phyloP scores from a whole-genome alignment of 352 stramenopile genomes.

The Peronosclerospora sorghi region DNA sequence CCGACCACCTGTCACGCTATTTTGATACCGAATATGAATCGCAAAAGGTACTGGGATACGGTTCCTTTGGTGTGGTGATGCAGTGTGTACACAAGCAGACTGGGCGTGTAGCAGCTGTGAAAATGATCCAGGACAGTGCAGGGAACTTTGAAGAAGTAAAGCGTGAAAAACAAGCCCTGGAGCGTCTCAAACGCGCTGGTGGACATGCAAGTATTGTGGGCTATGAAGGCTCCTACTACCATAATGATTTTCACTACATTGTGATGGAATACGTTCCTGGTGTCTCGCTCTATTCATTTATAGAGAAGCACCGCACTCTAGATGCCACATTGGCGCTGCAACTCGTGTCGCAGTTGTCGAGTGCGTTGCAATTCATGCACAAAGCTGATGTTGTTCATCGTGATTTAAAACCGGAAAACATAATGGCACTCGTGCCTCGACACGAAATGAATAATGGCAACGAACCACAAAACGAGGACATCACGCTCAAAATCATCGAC shows the following conservation, averaged over 20 bases:
- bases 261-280: slow-evolving; percentile 66
- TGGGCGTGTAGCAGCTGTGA: slow-evolving; percentile 52
- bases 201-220: slow-evolving; percentile 55
- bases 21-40: slow-evolving; percentile 65
- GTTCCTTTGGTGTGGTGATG: slow-evolving; percentile 78
- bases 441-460: too few relatives aligned
- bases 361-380: slow-evolving; percentile 62
- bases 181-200: slow-evolving; percentile 35
- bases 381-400: slow-evolving; percentile 56
- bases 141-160: slow-evolving; percentile 44
- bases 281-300: slow-evolving; percentile 56
- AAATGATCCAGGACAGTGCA: slow-evolving; percentile 61
- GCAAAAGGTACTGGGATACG: slow-evolving; percentile 48
- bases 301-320: slow-evolving; percentile 42
- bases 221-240: slow-evolving; percentile 50
- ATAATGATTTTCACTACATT: slow-evolving; percentile 77
- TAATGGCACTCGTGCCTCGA: slow-evolving; percentile 41
- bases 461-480: slow-evolving; percentile 12
- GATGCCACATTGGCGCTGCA: slow-evolving; percentile 33
- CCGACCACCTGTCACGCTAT: slow-evolving; percentile 18
- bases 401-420: slow-evolving; percentile 86
- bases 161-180: slow-evolving; percentile 47
- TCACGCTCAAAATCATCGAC: slow-evolving; percentile 80
- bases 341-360: slow-evolving; percentile 49
- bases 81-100: slow-evolving; percentile 61